A percentile compares a stretch with the other conserved stretches of the same genome.
Evolutionary conservation across 2,329 filamentous ascomycete species (phyloP).

Genomic region (Pseudocercospora eumusae): DNA sequence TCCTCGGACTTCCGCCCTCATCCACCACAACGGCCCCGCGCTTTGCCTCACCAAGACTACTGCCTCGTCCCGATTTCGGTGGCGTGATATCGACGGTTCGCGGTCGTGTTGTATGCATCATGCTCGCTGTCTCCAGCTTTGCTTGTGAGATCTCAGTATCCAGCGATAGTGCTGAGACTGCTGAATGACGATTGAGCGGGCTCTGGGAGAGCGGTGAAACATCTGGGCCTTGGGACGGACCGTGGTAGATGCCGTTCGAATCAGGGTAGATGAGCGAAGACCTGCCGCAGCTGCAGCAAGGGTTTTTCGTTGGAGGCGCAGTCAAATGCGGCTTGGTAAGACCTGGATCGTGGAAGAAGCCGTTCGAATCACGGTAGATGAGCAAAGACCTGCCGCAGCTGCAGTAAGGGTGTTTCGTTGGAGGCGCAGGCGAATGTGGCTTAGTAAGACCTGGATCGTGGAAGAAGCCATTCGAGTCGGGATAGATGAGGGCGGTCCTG

Average conservation of each 20-base stretch:
- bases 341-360: background rate
- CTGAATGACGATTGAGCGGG: background rate
- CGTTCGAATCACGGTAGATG: background rate
- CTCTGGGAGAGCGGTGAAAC: background rate
- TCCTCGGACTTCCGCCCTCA: background rate
- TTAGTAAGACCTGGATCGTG: background rate
- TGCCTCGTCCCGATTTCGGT: background rate
- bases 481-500: background rate
- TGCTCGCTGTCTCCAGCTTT: constrained; percentile 6
- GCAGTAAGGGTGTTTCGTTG: background rate
- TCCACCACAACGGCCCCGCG: background rate
- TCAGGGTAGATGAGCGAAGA: background rate
- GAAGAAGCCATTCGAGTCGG: background rate
- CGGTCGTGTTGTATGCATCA: background rate
- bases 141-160: background rate
- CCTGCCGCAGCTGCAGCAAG: background rate
- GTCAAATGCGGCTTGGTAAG: background rate
- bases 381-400: background rate
- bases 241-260: background rate
- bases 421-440: background rate
- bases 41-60: background rate
- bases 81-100: constrained; percentile 1
- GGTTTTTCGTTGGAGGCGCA: background rate
- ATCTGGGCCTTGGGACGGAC: background rate
- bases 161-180: background rate